Evolutionary conservation across 495 filamentous ascomycete species (phyloP), one percentile per base, ranked within the genome.

Genomic region (Lophiostoma macrostomum): DNA sequence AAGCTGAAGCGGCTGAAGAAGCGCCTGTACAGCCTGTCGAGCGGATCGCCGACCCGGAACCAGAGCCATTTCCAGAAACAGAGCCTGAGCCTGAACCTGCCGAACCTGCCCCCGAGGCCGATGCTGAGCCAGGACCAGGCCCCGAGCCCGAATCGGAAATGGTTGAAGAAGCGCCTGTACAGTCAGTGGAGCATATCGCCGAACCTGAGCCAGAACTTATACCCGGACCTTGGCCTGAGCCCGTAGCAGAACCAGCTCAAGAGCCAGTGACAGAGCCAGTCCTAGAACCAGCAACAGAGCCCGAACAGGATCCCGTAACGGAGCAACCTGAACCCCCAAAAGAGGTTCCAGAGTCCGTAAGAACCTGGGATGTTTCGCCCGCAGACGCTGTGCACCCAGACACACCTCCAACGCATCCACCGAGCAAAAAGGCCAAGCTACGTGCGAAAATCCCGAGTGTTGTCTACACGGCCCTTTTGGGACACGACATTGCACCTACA

Each of bases 71-170:
- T 11, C 24, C 43, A 10, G 28, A 34, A 14, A n/a, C 23, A 48
- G 50, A 48, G 22, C 31, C 50, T 32, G 50, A 29, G 31, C 43
- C 50, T 22, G 50, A 10, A 3, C 44, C 44, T 20, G 41, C 23
- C 25, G 48, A 52, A 18, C 56, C 50, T 48, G 40, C 20, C 16
- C 32, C 36, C 14, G 56, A 44, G 24, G 7, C 30, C 4, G 52
- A 40, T 30, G 18, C 4, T 14, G 27, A 53, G 25, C 48, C 48
- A 22, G 41, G 35, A 18, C 34, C 27, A 56, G 53, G 16, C 22
- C 43, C 31, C 4, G 52, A 50, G 46, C 28, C 16, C n/a, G n/a
- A n/a, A n/a, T n/a, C n/a, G n/a, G n/a, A n/a, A n/a, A n/a, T n/a
- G n/a, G 28, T 20, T 20, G 4, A 12, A 16, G 30, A 13, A 8